phyloP scores from a whole-genome alignment of 2,329 filamentous ascomycete genomes.

The Alternaria viburni region DNA sequence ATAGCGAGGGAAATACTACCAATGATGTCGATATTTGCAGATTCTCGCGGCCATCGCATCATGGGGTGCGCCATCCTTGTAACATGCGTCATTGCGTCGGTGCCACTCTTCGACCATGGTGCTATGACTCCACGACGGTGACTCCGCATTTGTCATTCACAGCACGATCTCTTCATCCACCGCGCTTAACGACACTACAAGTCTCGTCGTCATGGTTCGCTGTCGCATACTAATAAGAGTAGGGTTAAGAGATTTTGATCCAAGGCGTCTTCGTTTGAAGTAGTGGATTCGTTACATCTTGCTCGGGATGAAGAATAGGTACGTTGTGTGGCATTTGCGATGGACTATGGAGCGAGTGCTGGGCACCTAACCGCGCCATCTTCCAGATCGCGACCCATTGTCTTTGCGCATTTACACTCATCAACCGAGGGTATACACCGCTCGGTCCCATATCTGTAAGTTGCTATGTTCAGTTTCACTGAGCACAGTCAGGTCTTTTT shows the following conservation, averaged over 20 bases:
- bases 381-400: not conserved
- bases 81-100: not conserved
- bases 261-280: not conserved
- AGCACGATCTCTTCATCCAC: not conserved
- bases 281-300: not conserved
- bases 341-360: not conserved
- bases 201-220: not conserved
- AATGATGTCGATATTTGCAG: no score
- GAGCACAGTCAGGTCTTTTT: accelerated
- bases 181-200: not conserved
- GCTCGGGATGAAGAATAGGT: not conserved
- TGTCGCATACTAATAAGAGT: not conserved
- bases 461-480: no score
- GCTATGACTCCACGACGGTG: not conserved
- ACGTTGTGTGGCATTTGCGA: accelerated
- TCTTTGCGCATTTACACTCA: not conserved
- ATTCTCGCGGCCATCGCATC: no score
- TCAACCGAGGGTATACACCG: not conserved
- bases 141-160: not conserved
- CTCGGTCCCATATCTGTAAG: no score
- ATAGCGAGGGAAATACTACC: no score
- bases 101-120: not conserved
- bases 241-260: not conserved
- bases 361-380: not conserved
- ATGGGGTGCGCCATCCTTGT: no score